phyloP scores from a whole-genome alignment of 2,329 filamentous ascomycete species.

The Trichoderma lentiforme region DNA sequence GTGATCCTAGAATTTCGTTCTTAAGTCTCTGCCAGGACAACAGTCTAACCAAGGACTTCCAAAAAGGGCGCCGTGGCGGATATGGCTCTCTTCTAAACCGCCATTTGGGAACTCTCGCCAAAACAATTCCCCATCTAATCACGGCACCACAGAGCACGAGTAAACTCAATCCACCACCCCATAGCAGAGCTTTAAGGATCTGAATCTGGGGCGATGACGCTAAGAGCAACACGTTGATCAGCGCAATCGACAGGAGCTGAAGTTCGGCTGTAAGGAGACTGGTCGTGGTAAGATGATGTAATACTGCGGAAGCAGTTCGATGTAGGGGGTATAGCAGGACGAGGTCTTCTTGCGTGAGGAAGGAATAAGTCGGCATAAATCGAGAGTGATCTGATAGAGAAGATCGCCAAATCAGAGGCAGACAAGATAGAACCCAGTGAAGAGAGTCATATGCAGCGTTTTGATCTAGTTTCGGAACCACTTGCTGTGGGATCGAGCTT shows the following conservation, averaged over 20 bases:
- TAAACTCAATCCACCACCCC: constrained; percentile 75
- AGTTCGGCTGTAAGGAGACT: constrained; percentile 85
- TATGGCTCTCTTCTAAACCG: constrained; percentile 63
- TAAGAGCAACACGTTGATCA: constrained; percentile 79
- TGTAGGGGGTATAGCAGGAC: constrained; percentile 78
- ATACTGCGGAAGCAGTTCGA: constrained; percentile 66
- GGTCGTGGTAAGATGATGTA: constrained; percentile 81
- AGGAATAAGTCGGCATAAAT: constrained; percentile 34
- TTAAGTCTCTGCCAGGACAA: constrained; percentile 49
- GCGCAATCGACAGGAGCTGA: constrained; percentile 75
- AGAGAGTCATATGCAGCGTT: constrained; percentile 58
- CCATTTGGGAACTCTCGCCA: constrained; percentile 89
- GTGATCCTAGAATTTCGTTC: constrained; percentile 33
- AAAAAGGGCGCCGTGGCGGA: constrained; percentile 35
- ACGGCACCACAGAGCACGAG: constrained; percentile 71
- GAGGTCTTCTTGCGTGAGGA: constrained; percentile 54
- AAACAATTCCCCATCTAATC: constrained; percentile 76
- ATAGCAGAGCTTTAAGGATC: constrained; percentile 81
- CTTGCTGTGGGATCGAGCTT: constrained; percentile 67
- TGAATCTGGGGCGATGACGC: constrained; percentile 77
- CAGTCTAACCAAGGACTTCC: constrained; percentile 39
- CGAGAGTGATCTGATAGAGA: constrained; percentile 30
- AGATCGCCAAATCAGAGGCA: constrained; percentile 54
- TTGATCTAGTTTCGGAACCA: constrained; percentile 64
- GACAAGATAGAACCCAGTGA: constrained; percentile 76